phyloP scores from a whole-genome alignment of 2,329 filamentous ascomycete species.

The Chrysoporthe puriensis region DNA sequence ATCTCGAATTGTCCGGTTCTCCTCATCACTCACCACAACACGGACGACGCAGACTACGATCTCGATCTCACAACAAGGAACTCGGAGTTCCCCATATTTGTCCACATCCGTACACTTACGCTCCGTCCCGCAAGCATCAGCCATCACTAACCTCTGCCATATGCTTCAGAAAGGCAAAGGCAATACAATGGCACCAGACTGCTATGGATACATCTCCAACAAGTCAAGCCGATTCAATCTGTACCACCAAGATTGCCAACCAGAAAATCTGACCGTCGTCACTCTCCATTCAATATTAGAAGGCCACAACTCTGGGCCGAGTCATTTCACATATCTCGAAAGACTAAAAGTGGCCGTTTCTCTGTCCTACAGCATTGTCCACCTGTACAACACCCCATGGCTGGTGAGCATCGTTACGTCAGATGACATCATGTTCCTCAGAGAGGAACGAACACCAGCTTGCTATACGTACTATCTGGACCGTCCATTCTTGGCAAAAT shows the following conservation, averaged over 20 bases:
- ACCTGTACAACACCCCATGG: constrained; percentile 28
- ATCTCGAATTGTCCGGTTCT: not conserved
- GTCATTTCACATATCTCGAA: constrained; percentile 13
- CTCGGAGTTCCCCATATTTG: not conserved
- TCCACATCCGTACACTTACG: not conserved
- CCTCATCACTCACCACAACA: not conserved
- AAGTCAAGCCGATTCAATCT: constrained; percentile 8
- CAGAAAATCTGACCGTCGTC: not conserved
- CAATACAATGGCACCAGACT: not conserved
- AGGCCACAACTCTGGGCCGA: not conserved
- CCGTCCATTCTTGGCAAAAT: constrained; percentile 8
- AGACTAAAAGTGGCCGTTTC: constrained; percentile 19
- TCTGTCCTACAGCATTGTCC: constrained; percentile 22
- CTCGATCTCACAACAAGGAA: not conserved
- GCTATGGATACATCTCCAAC: constrained; percentile 12
- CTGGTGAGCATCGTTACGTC: constrained; percentile 21
- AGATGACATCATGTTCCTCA: constrained; percentile 19
- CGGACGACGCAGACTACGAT: not conserved
- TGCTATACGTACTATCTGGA: not conserved
- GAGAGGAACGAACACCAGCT: not conserved
- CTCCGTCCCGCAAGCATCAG: not conserved
- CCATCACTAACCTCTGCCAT: constrained; percentile 9
- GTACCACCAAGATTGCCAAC: constrained; percentile 9
- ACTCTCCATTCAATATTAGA: constrained; percentile 7
- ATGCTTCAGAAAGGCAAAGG: constrained; percentile 1